Evolutionary conservation across 164 flowering plant genomes (phyloP), one percentile per base, ranked within the genome.

Genomic region (Nymphaea thermarum): DNA sequence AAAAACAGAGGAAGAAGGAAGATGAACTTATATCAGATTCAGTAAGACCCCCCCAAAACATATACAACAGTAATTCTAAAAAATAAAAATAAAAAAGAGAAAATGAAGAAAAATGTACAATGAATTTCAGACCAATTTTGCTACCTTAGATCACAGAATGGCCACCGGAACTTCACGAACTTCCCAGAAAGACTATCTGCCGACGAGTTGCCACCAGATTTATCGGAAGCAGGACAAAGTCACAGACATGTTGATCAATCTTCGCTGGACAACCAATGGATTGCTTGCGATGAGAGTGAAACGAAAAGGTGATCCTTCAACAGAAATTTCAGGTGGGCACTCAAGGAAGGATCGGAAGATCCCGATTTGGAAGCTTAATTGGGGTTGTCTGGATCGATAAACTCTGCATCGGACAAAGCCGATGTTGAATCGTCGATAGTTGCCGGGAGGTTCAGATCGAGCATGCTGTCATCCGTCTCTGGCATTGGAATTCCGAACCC

Each of bases 401-500:
- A 51, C 14, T 51, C 57, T 10, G 57, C 57, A 51, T 51, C 8
- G 14, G 57, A 51, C 12, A 51, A 10, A 15, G 57, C 57, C 14
- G 57, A 51, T 8, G 57, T 51, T 15, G 57, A 51, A 3, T 64
- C 70, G 41, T 76, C 78, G 2, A 44, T 71, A 12, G 85, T 80
- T 0, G 89, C 90, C 0, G 98, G 90, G n/a, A 87, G 80, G 76
- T 90, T 93, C 60, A 93, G 96, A 73, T 90, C 91, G 4, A 93
- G 82, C 57, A 51, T 7, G 47, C 79, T 78, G 3, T 81, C 69
- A 42, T 73, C 62, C 11, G 76, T 65, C 4, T 76, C 72, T 12
- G 74, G 80, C 57, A 51, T 51, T 15, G 57, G 14, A 51, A 51
- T 2, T 2, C 76, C 42, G 0, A 87, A 16, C 4, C 82, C 53